phyloP scores from a whole-genome alignment of 768 basidiomycete genomes.

The Suillus discolor region DNA sequence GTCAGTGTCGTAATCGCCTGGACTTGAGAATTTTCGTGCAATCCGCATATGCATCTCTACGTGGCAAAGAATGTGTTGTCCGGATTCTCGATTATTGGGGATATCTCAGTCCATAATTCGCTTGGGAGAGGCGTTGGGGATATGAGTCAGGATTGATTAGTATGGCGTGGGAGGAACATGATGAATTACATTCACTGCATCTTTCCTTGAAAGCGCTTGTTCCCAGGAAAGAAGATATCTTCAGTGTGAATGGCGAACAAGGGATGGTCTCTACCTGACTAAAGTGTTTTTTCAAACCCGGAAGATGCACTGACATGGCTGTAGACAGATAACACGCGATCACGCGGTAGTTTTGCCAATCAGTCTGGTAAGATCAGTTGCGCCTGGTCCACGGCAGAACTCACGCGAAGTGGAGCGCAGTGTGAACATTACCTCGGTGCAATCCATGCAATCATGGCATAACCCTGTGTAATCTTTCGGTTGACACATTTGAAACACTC shows the following conservation, averaged over 20 bases:
- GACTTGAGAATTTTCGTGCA: neutral
- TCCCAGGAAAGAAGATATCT: neutral
- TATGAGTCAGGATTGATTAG: neutral
- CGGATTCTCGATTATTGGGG: neutral
- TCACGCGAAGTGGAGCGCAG: too few species aligned
- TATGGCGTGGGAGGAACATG: neutral
- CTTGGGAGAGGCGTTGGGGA: neutral
- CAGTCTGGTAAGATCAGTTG: too few species aligned
- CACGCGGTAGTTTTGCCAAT: neutral
- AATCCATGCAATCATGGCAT: too few species aligned
- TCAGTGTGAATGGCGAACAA: neutral
- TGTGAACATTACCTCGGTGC: too few species aligned
- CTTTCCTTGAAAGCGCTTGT: neutral
- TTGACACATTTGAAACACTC: too few species aligned
- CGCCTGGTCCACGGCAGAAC: too few species aligned
- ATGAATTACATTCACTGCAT: neutral
- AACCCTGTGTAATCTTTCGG: too few species aligned
- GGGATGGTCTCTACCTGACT: neutral
- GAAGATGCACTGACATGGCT: neutral
- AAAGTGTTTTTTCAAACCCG: neutral
- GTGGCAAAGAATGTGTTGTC: neutral
- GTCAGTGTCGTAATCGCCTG: conserved; percentile 47
- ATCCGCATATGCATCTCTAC: neutral
- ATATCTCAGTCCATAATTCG: neutral
- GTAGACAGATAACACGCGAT: neutral